phyloP scores from a whole-genome alignment of 2,329 filamentous ascomycete species.

The Diaporthe humulicola region DNA sequence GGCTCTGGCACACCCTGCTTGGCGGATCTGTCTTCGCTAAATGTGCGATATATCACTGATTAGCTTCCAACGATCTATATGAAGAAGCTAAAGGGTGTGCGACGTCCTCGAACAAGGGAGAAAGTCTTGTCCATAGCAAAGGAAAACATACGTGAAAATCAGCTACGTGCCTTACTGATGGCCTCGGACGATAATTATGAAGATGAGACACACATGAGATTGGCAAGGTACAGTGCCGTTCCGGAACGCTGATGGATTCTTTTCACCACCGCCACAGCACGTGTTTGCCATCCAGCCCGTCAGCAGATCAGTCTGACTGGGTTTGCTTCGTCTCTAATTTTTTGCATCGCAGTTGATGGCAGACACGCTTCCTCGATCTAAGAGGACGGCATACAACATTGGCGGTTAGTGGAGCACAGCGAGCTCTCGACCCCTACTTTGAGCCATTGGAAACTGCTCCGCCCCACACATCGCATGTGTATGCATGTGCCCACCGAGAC shows the following conservation, averaged over 20 bases:
- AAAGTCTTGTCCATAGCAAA: background rate
- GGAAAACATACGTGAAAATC: background rate
- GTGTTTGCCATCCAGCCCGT: background rate
- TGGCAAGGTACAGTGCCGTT: background rate
- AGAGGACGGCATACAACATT: background rate
- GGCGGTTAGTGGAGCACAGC: background rate
- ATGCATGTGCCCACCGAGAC: background rate
- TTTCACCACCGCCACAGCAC: background rate
- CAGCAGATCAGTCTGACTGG: background rate
- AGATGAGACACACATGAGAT: constrained; percentile 4
- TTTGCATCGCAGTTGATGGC: background rate
- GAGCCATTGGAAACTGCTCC: background rate
- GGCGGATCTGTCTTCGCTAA: background rate
- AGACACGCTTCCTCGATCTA: background rate
- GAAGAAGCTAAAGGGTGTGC: background rate
- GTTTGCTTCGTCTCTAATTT: background rate
- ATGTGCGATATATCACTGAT: background rate
- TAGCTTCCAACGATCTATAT: background rate
- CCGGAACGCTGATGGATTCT: background rate
- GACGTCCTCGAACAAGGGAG: background rate
- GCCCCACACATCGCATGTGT: background rate
- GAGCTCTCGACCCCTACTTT: background rate
- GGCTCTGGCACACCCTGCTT: background rate
- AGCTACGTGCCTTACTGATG: background rate
- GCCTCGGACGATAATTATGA: background rate